Evolutionary conservation across 2,329 filamentous ascomycete species (phyloP).

Genomic region (Achaetomium macrosporum): DNA sequence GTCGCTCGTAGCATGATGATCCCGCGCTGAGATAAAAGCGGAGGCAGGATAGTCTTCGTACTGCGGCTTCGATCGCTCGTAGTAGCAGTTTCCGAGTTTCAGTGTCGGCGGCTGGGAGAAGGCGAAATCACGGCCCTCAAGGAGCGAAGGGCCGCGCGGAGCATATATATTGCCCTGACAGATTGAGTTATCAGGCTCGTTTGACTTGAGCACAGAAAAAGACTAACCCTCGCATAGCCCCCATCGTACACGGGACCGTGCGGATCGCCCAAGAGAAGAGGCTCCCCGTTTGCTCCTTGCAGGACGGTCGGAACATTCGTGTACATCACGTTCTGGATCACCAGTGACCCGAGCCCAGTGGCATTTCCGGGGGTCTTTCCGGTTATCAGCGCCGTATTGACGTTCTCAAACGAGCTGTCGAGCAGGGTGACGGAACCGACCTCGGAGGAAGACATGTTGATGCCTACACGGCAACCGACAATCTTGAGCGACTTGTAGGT

Average conservation of each 20-base stretch:
- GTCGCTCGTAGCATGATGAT: slow-evolving; percentile 61
- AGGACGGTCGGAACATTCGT: slow-evolving; percentile 31
- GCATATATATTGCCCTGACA: slow-evolving; percentile 62
- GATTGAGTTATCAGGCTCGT: neutral
- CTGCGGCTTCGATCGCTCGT: slow-evolving; percentile 53
- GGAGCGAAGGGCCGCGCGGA: slow-evolving; percentile 36
- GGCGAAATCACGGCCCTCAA: slow-evolving; percentile 44
- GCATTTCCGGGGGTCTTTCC: slow-evolving; percentile 37
- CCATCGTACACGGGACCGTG: slow-evolving; percentile 46
- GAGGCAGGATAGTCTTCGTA: slow-evolving; percentile 50
- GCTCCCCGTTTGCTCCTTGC: slow-evolving; percentile 36
- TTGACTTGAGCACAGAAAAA: too few relatives aligned
- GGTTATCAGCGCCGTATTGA: slow-evolving; percentile 61
- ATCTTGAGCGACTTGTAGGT: slow-evolving; percentile 62
- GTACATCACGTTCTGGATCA: slow-evolving; percentile 44
- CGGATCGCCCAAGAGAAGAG: slow-evolving; percentile 50
- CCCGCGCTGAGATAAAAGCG: slow-evolving; percentile 57
- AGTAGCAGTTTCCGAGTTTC: slow-evolving; percentile 46
- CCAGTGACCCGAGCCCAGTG: slow-evolving; percentile 38
- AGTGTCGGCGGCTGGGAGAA: slow-evolving; percentile 49
- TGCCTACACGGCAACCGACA: slow-evolving; percentile 56
- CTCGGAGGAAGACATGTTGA: slow-evolving; percentile 58
- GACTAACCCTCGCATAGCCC: slow-evolving; percentile 35
- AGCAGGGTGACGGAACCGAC: slow-evolving; percentile 72
- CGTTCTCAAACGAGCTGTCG: slow-evolving; percentile 65